Conservation (phyloP, 345 rosid genomes). For the Salix arbutifolia region DNA sequence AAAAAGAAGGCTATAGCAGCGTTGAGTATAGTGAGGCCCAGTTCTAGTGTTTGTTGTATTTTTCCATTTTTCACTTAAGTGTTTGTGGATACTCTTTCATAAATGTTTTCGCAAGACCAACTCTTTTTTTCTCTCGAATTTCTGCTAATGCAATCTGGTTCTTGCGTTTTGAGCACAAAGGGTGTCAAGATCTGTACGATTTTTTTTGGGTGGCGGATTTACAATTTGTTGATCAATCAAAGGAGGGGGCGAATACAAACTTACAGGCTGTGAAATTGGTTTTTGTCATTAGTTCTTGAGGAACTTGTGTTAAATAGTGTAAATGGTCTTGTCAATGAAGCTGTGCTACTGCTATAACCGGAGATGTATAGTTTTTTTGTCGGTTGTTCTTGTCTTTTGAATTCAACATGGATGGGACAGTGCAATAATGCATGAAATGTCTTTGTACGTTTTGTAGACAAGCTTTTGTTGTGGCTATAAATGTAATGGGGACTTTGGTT, state of each 20-base stretch:
- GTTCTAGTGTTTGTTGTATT: slow-evolving; percentile 10
- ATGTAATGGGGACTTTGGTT: slow-evolving; percentile 14
- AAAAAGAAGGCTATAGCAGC: slow-evolving; percentile 17
- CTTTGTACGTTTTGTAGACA: slow-evolving; percentile 9
- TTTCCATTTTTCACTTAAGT: slow-evolving; percentile 16
- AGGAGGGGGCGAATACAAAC: slow-evolving; percentile 5
- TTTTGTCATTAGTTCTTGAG: slow-evolving; percentile 16
- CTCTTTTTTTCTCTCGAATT: slow-evolving; percentile 5
- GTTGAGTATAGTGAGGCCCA: slow-evolving; percentile 7
- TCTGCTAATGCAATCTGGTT: slow-evolving; percentile 10
- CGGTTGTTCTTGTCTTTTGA: slow-evolving; percentile 33
- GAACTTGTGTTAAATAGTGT: slow-evolving; percentile 34
- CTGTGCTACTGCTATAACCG: slow-evolving; percentile 23
- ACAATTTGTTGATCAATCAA: slow-evolving; percentile 10
- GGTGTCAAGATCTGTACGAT: slow-evolving; percentile 24
- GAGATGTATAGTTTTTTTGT: slow-evolving; percentile 28
- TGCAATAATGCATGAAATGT: slow-evolving; percentile 30
- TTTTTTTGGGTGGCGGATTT: background rate
- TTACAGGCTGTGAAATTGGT: background rate
- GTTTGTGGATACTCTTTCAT: slow-evolving; percentile 7
- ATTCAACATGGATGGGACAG: slow-evolving; percentile 39
- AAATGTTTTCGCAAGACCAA: background rate
- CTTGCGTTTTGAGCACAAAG: slow-evolving; percentile 24
- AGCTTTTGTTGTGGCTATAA: slow-evolving; percentile 14
- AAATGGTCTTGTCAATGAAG: slow-evolving; percentile 46